Percentiles rank a stretch among this genome's conserved stretches.
Conservation (phyloP, 352 stramenopile species). For the Phytophthora syringae region DNA sequence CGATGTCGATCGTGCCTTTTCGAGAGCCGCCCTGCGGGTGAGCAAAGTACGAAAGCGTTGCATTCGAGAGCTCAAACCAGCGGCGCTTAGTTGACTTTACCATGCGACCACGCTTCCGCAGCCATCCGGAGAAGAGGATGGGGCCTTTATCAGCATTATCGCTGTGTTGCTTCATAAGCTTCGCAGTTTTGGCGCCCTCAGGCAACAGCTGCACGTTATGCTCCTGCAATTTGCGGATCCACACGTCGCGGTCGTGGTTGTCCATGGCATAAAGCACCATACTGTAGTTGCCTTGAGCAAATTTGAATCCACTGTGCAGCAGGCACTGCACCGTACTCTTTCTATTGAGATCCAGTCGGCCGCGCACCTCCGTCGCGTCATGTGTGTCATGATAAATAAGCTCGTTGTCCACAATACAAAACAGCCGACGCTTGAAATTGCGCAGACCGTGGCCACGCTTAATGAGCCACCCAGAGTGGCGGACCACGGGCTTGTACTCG, state of each 20-base stretch:
- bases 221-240: conserved; percentile 84
- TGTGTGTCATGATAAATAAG: conserved; percentile 88
- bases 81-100: conserved; percentile 88
- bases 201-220: conserved; percentile 70
- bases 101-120: conserved; percentile 85
- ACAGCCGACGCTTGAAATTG: conserved; percentile 88
- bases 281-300: conserved; percentile 73
- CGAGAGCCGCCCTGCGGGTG: conserved; percentile 76
- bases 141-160: conserved; percentile 55
- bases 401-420: conserved; percentile 87
- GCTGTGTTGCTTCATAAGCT: conserved; percentile 64
- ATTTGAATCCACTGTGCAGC: conserved; percentile 78
- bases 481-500: conserved; percentile 85
- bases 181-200: conserved; percentile 56
- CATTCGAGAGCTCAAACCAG: conserved; percentile 83
- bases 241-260: conserved; percentile 79
- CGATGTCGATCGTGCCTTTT: conserved; percentile 77
- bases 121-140: conserved; percentile 81
- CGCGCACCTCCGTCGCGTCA: conserved; percentile 77
- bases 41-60: conserved; percentile 78
- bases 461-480: conserved; percentile 88
- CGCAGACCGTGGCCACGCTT: conserved; percentile 80
- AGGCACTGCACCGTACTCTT: conserved; percentile 72
- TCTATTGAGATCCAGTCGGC: conserved; percentile 72
- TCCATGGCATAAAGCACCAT: conserved; percentile 86